Conservation (phyloP, 495 filamentous ascomycete genomes). For the Umbilicaria muhlenbergii region DNA sequence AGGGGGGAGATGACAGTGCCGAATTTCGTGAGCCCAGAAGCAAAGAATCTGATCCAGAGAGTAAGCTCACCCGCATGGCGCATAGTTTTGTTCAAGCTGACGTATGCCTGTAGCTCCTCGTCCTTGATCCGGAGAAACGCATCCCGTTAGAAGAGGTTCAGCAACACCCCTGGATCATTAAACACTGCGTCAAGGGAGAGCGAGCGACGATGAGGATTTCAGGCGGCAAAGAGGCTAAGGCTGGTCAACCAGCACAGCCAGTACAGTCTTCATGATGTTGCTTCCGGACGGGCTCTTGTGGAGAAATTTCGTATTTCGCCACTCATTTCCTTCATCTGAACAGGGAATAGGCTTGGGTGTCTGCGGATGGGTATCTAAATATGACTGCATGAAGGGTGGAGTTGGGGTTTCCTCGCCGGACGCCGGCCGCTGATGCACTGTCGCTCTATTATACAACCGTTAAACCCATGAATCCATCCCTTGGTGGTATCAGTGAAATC, state of each 20-base stretch:
- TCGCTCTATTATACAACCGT: not conserved
- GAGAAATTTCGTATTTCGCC: slow-evolving; percentile 12
- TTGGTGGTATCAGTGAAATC: not conserved
- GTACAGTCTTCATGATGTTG: not conserved
- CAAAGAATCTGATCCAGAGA: slow-evolving; percentile 80
- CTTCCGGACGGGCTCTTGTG: slow-evolving; percentile 9
- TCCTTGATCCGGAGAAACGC: slow-evolving; percentile 86
- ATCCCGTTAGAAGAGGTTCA: slow-evolving; percentile 81
- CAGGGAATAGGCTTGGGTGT: too few species aligned
- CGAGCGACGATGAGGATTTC: slow-evolving; percentile 35
- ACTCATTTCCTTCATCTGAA: slow-evolving; percentile 4
- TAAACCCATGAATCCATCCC: not conserved
- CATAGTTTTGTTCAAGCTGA: not conserved
- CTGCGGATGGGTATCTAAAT: too few species aligned
- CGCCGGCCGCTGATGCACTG: not conserved
- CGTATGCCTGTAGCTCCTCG: slow-evolving; percentile 48
- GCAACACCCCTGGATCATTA: slow-evolving; percentile 90
- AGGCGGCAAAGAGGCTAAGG: slow-evolving; percentile 20
- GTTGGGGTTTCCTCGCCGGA: not conserved
- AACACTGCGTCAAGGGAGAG: slow-evolving; percentile 80
- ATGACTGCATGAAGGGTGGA: not conserved
- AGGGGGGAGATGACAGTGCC: slow-evolving; percentile 87
- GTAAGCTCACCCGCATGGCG: slow-evolving; percentile 29
- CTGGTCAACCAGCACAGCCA: slow-evolving; percentile 19
- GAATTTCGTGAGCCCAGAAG: slow-evolving; percentile 77